Percentiles rank a stretch among this genome's conserved stretches.
phyloP scores from a whole-genome alignment of 2,329 filamentous ascomycete genomes.

The Neospermospora avenae region DNA sequence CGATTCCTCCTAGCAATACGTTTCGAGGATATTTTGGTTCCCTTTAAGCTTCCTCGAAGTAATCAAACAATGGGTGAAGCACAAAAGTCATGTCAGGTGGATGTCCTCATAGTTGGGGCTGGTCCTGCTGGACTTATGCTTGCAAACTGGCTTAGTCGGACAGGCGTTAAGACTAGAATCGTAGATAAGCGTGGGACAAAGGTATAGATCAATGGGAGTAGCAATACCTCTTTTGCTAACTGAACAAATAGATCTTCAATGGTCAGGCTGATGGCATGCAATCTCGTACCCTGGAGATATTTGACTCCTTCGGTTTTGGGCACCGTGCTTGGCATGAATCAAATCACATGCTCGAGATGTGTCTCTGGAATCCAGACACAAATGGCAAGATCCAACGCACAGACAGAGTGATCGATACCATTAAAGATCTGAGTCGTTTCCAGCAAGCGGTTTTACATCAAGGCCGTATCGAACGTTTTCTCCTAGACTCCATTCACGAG shows the following conservation, averaged over 20 bases:
- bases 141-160: slow-evolving; percentile 47
- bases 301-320: slow-evolving; percentile 66
- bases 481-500: slow-evolving; percentile 57
- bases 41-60: too few relatives aligned
- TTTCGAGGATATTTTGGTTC: too few relatives aligned
- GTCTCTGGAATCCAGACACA: slow-evolving; percentile 58
- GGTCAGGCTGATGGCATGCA: slow-evolving; percentile 64
- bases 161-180: slow-evolving; percentile 46
- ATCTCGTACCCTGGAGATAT: slow-evolving; percentile 63
- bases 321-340: slow-evolving; percentile 62
- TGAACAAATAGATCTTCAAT: not conserved
- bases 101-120: slow-evolving; percentile 49
- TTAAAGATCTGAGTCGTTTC: slow-evolving; percentile 59
- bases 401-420: slow-evolving; percentile 60
- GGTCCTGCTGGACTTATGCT: slow-evolving; percentile 49
- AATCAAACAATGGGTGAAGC: not conserved
- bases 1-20: too few relatives aligned
- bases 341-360: slow-evolving; percentile 65
- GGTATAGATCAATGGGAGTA: slow-evolving; percentile 23
- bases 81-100: slow-evolving; percentile 33
- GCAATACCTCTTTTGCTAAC: not conserved
- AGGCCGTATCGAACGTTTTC: slow-evolving; percentile 63
- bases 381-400: slow-evolving; percentile 54
- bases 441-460: slow-evolving; percentile 68
- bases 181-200: slow-evolving; percentile 42